Base-by-base conservation (phyloP, 2,329 filamentous ascomycete genomes). In the Penicillium polonicum region DNA sequence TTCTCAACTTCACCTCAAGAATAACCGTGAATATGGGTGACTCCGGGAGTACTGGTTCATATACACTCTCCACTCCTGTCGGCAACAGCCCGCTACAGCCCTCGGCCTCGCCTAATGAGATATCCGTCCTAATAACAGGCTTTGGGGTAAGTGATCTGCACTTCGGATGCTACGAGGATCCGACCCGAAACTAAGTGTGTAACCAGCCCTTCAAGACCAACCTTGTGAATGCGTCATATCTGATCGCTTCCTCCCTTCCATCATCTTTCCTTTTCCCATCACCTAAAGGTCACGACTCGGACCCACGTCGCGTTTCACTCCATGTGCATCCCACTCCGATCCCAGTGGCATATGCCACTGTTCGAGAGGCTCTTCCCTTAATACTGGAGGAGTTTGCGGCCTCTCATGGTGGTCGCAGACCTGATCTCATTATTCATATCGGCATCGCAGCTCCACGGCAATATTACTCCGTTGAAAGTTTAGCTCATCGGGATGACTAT, bases 171-270 rank as follows among this genome's bases (percentile, higher is more conserved):
- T n/a, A n/a, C 25, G 45, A 38, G 41, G 51, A 46, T 44, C 60
- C 58, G 42, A 53, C 15, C 29, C 54, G 46, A 57, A 46, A 57
- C 49, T 58, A 44, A 62, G 36, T 21, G 35, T 57, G 51, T 52
- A 58, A 57, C 46, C 62, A 93, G 90, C 88, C 91, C 1, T 96
- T 95, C 74, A 86, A 88, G 66, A 80, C 87, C 44, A 87, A 87
- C 69, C 84, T 86, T 29, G 78, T 87, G 59, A 96, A 96, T 70
- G 90, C 91, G 9, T 91, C 91, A 3, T 92, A 85, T 82, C 84
- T 92, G 70, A 92, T 96, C 69, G 86, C 88, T 48, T 81, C 80
- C 27, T 79, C 78, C 21, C 83, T 95, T n/a, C 87, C 90, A 4
- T 73, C 82, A 2, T 82, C 83, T 64, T 82, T 92, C 5, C 83